phyloP scores from a whole-genome alignment of 371 early-diverging fungal species.

The Rhizopus stolonifer region DNA sequence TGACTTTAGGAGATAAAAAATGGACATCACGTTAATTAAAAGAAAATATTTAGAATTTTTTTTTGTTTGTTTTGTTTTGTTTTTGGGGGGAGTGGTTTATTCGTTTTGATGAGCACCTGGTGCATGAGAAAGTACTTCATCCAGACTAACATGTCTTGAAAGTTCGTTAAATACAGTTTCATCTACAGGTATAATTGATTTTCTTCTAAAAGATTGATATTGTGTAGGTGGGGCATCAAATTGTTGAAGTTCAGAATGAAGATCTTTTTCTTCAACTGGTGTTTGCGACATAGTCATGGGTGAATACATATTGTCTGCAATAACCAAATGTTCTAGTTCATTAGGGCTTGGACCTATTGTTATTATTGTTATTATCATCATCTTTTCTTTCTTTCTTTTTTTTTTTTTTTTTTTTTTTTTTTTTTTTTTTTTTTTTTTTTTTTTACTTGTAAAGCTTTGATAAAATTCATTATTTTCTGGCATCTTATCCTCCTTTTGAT shows the following conservation, averaged over 20 bases:
- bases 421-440: too few relatives aligned
- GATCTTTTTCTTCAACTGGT: conserved; percentile 20
- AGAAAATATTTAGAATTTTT: neutral
- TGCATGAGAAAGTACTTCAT: conserved; percentile 64
- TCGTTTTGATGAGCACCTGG: too few relatives aligned
- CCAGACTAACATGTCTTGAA: conserved; percentile 78
- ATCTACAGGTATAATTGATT: conserved; percentile 90
- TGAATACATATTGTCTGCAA: conserved; percentile 16
- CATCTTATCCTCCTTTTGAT: neutral
- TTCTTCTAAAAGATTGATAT: conserved; percentile 76
- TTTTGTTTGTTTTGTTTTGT: neutral
- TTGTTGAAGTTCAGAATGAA: conserved; percentile 51
- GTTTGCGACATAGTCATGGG: conserved; percentile 1
- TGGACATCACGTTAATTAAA: too few relatives aligned
- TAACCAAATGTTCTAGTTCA: conserved; percentile 19
- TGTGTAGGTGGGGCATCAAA: conserved; percentile 61
- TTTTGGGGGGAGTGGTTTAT: too few relatives aligned
- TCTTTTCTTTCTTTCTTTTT: too few relatives aligned
- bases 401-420: too few relatives aligned
- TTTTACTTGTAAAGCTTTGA: neutral
- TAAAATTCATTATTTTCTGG: neutral
- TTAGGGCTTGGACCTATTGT: neutral
- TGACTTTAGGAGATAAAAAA: too few relatives aligned
- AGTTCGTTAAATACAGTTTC: conserved; percentile 79
- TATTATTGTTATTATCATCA: too few relatives aligned